phyloP scores from a whole-genome alignment of 2,329 filamentous ascomycete species.

The Pseudogymnoascus destructans region DNA sequence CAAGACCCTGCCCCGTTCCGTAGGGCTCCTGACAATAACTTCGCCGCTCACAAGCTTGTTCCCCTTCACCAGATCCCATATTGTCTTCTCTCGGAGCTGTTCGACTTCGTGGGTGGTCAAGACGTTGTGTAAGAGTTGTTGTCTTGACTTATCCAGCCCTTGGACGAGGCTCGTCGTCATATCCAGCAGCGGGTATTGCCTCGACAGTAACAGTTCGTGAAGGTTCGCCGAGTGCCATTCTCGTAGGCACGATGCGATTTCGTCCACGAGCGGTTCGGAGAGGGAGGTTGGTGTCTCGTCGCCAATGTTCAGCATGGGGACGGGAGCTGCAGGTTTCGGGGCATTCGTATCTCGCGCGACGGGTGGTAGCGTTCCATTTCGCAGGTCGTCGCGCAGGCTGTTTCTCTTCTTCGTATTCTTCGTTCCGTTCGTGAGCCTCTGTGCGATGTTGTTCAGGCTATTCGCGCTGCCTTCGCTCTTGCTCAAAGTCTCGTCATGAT shows the following conservation, averaged over 20 bases:
- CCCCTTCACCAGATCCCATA: slow-evolving; percentile 87
- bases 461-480: slow-evolving; percentile 13
- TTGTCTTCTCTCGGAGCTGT: slow-evolving; percentile 71
- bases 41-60: slow-evolving; percentile 92
- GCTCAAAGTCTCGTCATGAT: slow-evolving; percentile 23
- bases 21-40: slow-evolving; percentile 85
- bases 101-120: slow-evolving; percentile 75
- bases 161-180: slow-evolving; percentile 68
- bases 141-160: slow-evolving; percentile 69
- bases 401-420: slow-evolving; percentile 14
- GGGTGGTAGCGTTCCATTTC: slow-evolving; percentile 18
- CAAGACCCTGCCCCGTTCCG: slow-evolving; percentile 68
- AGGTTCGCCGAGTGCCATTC: slow-evolving; percentile 98
- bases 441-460: slow-evolving; percentile 1
- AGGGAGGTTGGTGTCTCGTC: slow-evolving; percentile 88
- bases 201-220: slow-evolving; percentile 74
- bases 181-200: slow-evolving; percentile 71
- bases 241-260: slow-evolving; percentile 89
- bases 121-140: slow-evolving; percentile 88
- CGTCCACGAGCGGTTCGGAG: slow-evolving; percentile 85
- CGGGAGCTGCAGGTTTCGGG: slow-evolving; percentile 75
- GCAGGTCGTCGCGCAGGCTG: slow-evolving; percentile 14
- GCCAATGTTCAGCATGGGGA: slow-evolving; percentile 94
- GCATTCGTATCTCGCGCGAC: slow-evolving; percentile 51
- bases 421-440: slow-evolving; percentile 12